A percentile compares a stretch with the other conserved stretches of the same genome.
Conservation (phyloP, 495 filamentous ascomycete genomes). For the Xylaria castorea region DNA sequence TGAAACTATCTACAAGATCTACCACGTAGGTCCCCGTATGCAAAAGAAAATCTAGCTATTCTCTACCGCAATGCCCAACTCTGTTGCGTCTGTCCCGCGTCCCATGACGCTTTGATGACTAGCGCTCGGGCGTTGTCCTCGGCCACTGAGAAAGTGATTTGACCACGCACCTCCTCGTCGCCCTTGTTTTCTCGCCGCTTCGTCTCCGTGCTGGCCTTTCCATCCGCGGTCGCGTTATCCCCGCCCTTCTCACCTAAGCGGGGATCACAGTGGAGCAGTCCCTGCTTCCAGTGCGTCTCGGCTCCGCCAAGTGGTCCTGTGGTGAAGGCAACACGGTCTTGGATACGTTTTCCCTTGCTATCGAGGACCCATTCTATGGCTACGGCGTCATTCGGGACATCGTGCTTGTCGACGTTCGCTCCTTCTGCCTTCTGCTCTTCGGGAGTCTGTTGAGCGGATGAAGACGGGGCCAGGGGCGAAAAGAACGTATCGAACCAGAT, state of each 20-base stretch:
- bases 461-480: constrained; percentile 43
- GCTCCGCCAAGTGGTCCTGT: constrained; percentile 75
- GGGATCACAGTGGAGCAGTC: constrained; percentile 59
- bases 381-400: constrained; percentile 26
- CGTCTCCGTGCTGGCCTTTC: not conserved
- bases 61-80: constrained; percentile 50
- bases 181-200: constrained; percentile 35
- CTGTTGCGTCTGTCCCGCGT: constrained; percentile 47
- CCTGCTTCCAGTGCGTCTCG: constrained; percentile 90
- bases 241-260: constrained; percentile 34
- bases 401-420: constrained; percentile 24
- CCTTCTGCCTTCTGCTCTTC: constrained; percentile 32
- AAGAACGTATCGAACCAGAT: constrained; percentile 87
- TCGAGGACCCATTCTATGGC: constrained; percentile 14
- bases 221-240: constrained; percentile 28
- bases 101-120: constrained; percentile 53
- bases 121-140: constrained; percentile 58
- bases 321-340: constrained; percentile 69
- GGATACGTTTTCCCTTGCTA: constrained; percentile 36
- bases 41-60: not conserved
- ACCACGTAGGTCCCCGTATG: not conserved
- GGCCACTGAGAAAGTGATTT: constrained; percentile 54
- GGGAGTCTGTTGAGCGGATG: not conserved
- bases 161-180: constrained; percentile 49
- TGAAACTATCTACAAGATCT: not conserved